These are phyloP conservation scores for Nitzschia sp. DNA, from an alignment of 108 stramenopile species.

Conservation along the genomic window DNA sequence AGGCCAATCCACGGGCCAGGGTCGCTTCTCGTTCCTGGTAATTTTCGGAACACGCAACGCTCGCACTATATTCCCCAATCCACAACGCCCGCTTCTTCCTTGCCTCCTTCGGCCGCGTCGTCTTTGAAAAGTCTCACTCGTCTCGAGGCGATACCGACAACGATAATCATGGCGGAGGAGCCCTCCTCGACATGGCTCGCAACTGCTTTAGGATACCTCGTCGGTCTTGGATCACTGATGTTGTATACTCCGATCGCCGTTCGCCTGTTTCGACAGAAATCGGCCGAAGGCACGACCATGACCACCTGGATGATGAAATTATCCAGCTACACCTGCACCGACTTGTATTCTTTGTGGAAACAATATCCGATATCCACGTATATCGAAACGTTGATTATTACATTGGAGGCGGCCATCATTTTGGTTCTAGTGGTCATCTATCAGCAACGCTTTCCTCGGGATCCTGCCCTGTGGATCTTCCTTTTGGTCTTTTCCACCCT, in stretches of 20 bases:
- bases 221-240: conserved; percentile 45
- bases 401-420: conserved; percentile 40
- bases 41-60: too few relatives aligned
- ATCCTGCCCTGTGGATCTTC: neutral
- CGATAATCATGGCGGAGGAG: neutral
- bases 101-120: too few relatives aligned
- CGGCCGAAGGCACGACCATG: conserved; percentile 45
- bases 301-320: conserved; percentile 56
- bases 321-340: conserved; percentile 32
- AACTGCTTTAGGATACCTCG: conserved; percentile 46
- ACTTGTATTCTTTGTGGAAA: conserved; percentile 35
- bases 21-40: too few relatives aligned
- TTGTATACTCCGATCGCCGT: conserved; percentile 63
- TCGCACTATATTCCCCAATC: too few relatives aligned
- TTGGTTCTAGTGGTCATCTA: conserved; percentile 35
- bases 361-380: conserved; percentile 41
- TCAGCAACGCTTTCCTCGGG: conserved; percentile 16
- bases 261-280: conserved; percentile 32
- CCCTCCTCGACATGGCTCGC: conserved; percentile 21
- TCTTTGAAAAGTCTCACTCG: too few relatives aligned
- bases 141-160: neutral
- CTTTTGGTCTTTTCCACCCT: conserved; percentile 1
- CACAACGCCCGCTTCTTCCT: too few relatives aligned
- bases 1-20: too few relatives aligned
- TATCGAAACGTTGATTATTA: conserved; percentile 49